Percentiles rank a stretch among this genome's conserved stretches.
These are phyloP conservation scores for Lagenaria siceraria DNA, from an alignment of 306 rosid species.

Conservation along the genomic window DNA sequence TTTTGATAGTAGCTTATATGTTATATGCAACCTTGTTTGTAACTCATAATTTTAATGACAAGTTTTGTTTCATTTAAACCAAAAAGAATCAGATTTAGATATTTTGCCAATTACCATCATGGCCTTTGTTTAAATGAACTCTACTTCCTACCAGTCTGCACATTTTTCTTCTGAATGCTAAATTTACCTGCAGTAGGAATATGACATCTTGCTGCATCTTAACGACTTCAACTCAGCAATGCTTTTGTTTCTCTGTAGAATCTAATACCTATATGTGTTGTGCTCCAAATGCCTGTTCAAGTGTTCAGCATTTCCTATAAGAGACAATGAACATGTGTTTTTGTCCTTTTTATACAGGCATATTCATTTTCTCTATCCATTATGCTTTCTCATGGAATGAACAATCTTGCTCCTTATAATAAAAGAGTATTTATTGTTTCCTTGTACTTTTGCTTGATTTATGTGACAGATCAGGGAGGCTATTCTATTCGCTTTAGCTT, in stretches of 20 bases:
- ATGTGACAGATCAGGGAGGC: slow-evolving; percentile 86
- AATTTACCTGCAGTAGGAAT: not conserved
- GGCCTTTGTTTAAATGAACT: not conserved
- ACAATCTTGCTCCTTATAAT: not conserved
- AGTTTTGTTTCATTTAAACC: not conserved
- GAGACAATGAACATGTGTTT: not conserved
- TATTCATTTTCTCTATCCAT: not conserved
- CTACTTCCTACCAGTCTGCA: not conserved
- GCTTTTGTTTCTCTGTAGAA: not conserved
- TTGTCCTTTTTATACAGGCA: not conserved
- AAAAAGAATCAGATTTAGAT: not conserved
- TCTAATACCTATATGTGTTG: not conserved
- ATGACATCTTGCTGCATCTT: not conserved
- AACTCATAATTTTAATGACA: not conserved
- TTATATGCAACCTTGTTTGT: not conserved
- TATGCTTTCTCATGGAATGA: not conserved
- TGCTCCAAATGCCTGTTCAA: not conserved
- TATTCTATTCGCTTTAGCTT: slow-evolving; percentile 59
- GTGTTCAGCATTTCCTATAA: not conserved
- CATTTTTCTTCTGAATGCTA: not conserved
- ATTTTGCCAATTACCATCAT: not conserved
- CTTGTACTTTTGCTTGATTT: slow-evolving; percentile 2
- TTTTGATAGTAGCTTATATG: not conserved
- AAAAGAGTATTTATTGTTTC: not conserved
- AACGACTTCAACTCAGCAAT: not conserved